Base-by-base conservation (phyloP, 768 basidiomycete species). In the Scleroderma citrinum region DNA sequence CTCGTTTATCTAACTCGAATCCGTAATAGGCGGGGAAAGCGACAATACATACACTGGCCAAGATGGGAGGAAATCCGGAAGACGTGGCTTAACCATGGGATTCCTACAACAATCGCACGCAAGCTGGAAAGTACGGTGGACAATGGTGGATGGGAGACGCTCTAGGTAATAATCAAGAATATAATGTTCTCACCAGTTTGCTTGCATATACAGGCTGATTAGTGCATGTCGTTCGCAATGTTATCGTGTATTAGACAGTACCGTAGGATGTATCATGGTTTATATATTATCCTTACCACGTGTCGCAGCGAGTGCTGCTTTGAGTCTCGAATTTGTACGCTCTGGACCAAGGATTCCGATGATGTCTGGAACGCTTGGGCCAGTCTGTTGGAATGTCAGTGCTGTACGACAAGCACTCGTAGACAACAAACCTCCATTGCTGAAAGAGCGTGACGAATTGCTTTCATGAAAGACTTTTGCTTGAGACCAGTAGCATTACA, bases 21-120 rank as follows among this genome's bases (percentile, higher is more conserved):
- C 54, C 12, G 19, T 29, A 20, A 17, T 50, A 93, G 93, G 63
- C 83, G 92, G 7, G 92, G 92, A 2, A 84, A 91, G 36, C 77
- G 92, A 42, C 94, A 97, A 61, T 93, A 81, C 65, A 65, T 97
- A 7, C 92, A 97, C 60, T 73, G 75, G 41, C 82, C 83, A 2
- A 75, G 96, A 23, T 88, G 89, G 82, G 94, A 98, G 59, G 95
- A 97, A 47, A 75, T 95, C 34, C 80, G 94, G 24, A 90, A 86
- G 70, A 80, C 77, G 0, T 99, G 96, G 96, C 74, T 98, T 24
- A 80, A 78, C 46, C 92, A 97, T 51, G 83, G 85, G 11, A 86
- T 98, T 39, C 92, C 95, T 2, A 94, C 89, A 2, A 72, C 89
- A 32, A 86, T 95, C 20, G 91, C 96, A 3, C 76, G 96, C 44